A percentile compares a stretch with the other conserved stretches of the same genome.
Evolutionary conservation across 148 eudicot species (phyloP).

Genomic region (Linanthus parryae): DNA sequence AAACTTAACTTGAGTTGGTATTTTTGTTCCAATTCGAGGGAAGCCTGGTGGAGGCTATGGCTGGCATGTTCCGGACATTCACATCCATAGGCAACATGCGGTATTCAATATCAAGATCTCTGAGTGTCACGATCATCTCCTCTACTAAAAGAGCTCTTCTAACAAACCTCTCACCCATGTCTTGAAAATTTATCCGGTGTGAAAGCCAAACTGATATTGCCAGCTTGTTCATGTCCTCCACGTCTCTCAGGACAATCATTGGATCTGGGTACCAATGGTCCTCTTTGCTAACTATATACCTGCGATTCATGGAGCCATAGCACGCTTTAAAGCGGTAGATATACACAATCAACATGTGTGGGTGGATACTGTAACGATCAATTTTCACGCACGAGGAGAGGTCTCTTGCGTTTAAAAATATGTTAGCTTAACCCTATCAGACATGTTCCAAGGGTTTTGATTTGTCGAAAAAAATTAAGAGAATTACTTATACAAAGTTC

Average conservation of each 20-base stretch:
- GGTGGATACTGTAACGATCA: too few relatives aligned
- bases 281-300: conserved; percentile 55
- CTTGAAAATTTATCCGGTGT: conserved; percentile 64
- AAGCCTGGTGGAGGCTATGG: conserved; percentile 34
- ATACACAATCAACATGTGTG: too few relatives aligned
- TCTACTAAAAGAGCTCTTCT: conserved; percentile 64
- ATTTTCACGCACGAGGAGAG: too few relatives aligned
- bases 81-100: conserved; percentile 63
- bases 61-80: conserved; percentile 53
- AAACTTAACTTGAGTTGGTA: too few relatives aligned
- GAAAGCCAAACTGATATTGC: conserved; percentile 56
- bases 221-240: conserved; percentile 62
- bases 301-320: conserved; percentile 16
- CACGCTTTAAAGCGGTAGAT: too few relatives aligned
- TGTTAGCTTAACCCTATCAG: too few relatives aligned
- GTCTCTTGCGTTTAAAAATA: too few relatives aligned
- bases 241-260: conserved; percentile 52
- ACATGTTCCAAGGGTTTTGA: too few relatives aligned
- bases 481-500: too few relatives aligned
- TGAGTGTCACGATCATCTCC: conserved; percentile 56
- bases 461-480: too few relatives aligned
- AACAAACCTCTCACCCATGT: conserved; percentile 70
- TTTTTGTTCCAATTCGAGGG: conserved; percentile 76
- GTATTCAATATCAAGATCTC: conserved; percentile 63
- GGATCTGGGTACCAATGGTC: conserved; percentile 78